Evolutionary conservation across 768 basidiomycete species (phyloP).

Genomic region (Porpolomopsis calyptriformis): DNA sequence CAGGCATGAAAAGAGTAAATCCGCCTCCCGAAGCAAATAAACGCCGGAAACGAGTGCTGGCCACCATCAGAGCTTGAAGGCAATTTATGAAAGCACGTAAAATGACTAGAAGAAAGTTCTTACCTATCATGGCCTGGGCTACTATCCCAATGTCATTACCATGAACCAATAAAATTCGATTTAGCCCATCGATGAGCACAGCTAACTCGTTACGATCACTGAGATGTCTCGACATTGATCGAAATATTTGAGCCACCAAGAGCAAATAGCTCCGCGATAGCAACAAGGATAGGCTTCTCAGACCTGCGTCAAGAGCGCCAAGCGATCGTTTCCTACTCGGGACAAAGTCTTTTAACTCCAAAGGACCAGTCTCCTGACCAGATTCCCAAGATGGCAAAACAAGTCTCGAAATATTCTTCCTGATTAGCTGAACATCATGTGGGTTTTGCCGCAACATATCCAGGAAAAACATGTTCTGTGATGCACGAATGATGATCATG

Average conservation of each 20-base stretch:
- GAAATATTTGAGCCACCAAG: constrained; percentile 58
- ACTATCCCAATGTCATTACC: constrained; percentile 70
- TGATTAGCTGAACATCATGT: constrained; percentile 56
- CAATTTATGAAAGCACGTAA: constrained; percentile 2
- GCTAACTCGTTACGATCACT: constrained; percentile 61
- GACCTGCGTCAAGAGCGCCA: constrained; percentile 12
- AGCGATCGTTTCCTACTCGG: constrained; percentile 23
- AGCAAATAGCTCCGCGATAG: constrained; percentile 61
- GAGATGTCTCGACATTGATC: constrained; percentile 59
- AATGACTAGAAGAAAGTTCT: constrained; percentile 13
- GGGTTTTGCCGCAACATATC: constrained; percentile 53
- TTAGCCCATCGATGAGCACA: constrained; percentile 57
- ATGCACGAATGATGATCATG: constrained; percentile 52
- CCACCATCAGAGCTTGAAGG: constrained; percentile 54
- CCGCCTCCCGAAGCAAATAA: constrained; percentile 63
- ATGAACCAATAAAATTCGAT: constrained; percentile 55
- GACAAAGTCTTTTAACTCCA: constrained; percentile 39
- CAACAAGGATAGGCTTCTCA: constrained; percentile 44
- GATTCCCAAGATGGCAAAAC: constrained; percentile 40
- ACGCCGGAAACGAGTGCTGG: constrained; percentile 67
- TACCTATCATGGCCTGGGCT: constrained; percentile 64
- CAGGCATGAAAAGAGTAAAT: constrained; percentile 67
- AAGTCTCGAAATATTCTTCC: constrained; percentile 55
- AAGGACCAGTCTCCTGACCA: constrained; percentile 14
- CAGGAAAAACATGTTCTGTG: constrained; percentile 62